phyloP scores from a whole-genome alignment of 2,329 filamentous ascomycete species.

The Penicillium glabrum region DNA sequence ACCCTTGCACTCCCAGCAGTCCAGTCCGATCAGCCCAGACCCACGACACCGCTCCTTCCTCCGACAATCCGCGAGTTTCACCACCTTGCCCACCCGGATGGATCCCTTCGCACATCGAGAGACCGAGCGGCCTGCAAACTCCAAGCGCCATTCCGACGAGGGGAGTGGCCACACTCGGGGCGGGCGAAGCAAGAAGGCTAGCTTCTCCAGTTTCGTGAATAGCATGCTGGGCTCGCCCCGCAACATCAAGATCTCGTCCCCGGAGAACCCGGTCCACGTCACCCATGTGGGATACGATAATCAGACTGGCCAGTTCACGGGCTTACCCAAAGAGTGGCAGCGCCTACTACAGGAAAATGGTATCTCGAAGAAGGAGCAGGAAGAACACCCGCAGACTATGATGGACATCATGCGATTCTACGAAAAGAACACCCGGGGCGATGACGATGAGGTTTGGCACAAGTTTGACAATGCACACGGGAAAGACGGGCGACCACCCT shows the following conservation, averaged over 20 bases:
- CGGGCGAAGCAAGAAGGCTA: conserved; percentile 72
- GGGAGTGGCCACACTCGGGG: conserved; percentile 53
- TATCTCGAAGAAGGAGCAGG: conserved; percentile 92
- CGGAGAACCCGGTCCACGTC: conserved; percentile 95
- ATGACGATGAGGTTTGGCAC: conserved; percentile 87
- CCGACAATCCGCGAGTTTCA: conserved; percentile 67
- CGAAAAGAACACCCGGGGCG: conserved; percentile 84
- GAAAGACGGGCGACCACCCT: conserved; percentile 46
- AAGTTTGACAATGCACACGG: conserved; percentile 85
- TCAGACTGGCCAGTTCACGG: conserved; percentile 92
- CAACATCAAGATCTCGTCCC: conserved; percentile 85
- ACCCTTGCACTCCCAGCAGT: conserved; percentile 48
- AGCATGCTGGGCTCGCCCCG: conserved; percentile 81
- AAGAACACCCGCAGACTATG: conserved; percentile 92
- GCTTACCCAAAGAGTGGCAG: conserved; percentile 97
- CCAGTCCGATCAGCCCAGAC: conserved; percentile 58
- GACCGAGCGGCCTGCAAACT: conserved; percentile 51
- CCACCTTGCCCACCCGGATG: conserved; percentile 52
- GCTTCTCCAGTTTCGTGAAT: conserved; percentile 84
- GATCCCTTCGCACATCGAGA: conserved; percentile 49
- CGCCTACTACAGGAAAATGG: conserved; percentile 91
- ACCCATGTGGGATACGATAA: conserved; percentile 98
- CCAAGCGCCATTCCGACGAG: conserved; percentile 81
- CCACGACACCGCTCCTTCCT: conserved; percentile 57
- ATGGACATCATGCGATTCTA: conserved; percentile 96